Base-by-base conservation (phyloP, 2,329 filamentous ascomycete genomes). In the Colletotrichum higginsianum region DNA sequence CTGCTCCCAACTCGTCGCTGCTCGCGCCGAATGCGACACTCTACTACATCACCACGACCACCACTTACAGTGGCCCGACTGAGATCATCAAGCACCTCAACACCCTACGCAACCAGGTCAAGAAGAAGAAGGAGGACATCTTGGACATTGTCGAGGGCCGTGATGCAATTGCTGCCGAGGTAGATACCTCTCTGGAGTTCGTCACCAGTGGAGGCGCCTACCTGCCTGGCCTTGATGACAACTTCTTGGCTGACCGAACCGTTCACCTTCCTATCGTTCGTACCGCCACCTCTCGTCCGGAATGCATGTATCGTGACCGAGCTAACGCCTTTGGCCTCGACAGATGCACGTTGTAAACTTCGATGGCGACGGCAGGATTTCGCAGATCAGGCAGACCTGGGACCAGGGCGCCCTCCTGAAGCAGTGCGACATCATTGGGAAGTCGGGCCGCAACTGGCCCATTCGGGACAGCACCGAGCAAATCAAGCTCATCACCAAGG, bases 341-440 rank as follows among this genome's bases (percentile, higher is more conserved):
- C 81, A 96, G 94, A 89, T 92, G 77, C 96, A 99, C 85, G 91
- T 98, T 75, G 95, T 99, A 75, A 89, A 90, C 69, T 98, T 98
- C 82, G 89, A 97, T 81, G 80, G 82, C 75, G 83, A 92, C 57
- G 89, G 91, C 80, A 95, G 94, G 84, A 98, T 99, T 79, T 82
- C 88, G 71, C 94, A 96, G 81, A 93, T 98, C 75, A 93, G 96
- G 76, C 90, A 96, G 76, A 94, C 93, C 81, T 99, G 96, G 96
- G 96, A 99, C 81, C 96, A 99, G 82, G 95, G 92, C 73, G 93
- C 94, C 65, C 89, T 99, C 50, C 89, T 99, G 75, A 98, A 96
- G 85, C 93, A 97, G 82, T 89, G 98, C 74, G 95, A 98, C 74
- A 91, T 98, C 67, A 98, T 99, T 82, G 96, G 96, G 78, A 92